Percentiles rank a stretch among this genome's conserved stretches.
Evolutionary conservation across 441 rosid species (phyloP).

Genomic region (Euphorbia celastroides): DNA sequence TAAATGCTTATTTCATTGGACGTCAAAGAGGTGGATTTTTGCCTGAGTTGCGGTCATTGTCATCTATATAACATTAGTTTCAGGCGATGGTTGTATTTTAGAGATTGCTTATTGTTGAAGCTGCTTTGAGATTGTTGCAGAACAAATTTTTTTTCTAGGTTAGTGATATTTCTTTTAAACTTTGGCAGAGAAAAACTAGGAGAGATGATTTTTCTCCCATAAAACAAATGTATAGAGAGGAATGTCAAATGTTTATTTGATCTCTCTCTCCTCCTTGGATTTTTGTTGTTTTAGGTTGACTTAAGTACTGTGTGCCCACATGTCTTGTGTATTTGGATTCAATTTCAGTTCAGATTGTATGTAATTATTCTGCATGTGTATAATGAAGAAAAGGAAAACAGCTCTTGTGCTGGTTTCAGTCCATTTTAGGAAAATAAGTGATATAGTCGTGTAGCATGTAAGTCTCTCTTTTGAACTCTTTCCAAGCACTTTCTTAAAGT

Average conservation of each 20-base stretch:
- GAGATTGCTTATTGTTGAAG: background rate
- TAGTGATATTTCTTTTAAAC: background rate
- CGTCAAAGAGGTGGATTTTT: background rate
- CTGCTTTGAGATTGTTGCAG: background rate
- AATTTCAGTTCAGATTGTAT: background rate
- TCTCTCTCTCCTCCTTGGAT: background rate
- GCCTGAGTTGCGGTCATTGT: no score
- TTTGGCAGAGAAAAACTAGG: background rate
- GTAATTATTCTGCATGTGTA: background rate
- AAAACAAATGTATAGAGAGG: background rate
- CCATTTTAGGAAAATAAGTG: background rate
- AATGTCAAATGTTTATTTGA: background rate
- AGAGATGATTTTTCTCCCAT: background rate
- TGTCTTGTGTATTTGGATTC: background rate
- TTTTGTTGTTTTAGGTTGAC: background rate
- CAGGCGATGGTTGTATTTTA: background rate
- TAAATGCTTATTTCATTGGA: background rate
- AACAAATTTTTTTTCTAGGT: background rate
- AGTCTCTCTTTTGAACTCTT: background rate
- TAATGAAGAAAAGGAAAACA: background rate
- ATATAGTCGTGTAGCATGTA: background rate
- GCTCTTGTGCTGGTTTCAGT: background rate
- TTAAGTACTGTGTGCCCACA: background rate
- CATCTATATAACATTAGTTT: background rate
- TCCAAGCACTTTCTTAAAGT: background rate